These are phyloP conservation scores for Cryptococcus wingfieldii DNA, from an alignment of 1,284 basidiomycete genomes.

Conservation along the genomic window DNA sequence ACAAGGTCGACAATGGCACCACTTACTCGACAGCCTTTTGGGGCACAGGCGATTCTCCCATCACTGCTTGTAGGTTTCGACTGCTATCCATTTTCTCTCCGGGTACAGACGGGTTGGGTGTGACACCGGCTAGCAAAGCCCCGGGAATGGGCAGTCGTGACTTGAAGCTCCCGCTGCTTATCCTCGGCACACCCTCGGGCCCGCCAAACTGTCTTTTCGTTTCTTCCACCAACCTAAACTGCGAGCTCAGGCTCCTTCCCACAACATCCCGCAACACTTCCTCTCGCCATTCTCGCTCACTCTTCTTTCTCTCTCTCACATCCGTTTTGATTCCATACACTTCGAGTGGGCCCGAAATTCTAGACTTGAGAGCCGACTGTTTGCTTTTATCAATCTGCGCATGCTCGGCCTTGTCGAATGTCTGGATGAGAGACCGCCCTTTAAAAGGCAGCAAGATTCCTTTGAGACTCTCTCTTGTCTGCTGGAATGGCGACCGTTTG, in stretches of 20 bases:
- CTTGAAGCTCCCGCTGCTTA: neutral
- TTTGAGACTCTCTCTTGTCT: neutral
- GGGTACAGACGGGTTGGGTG: no score
- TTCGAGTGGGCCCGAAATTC: slow-evolving; percentile 14
- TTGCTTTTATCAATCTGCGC: no score
- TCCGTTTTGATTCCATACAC: neutral
- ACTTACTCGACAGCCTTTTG: neutral
- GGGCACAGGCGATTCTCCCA: slow-evolving; percentile 1
- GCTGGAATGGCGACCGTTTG: neutral
- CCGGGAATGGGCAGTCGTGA: no score
- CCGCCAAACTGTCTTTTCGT: neutral
- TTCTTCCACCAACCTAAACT: neutral
- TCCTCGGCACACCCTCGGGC: neutral
- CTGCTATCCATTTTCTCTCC: slow-evolving; percentile 9
- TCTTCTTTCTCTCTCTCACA: neutral
- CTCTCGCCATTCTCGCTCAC: slow-evolving; percentile 12
- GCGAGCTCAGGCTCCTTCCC: neutral
- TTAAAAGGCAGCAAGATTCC: neutral
- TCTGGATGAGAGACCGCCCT: neutral
- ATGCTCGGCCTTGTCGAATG: neutral
- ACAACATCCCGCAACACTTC: slow-evolving; percentile 14
- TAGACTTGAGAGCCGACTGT: slow-evolving; percentile 3
- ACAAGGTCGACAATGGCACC: no score
- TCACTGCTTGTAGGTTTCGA: slow-evolving; percentile 6
- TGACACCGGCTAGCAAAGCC: no score